Evolutionary conservation across 352 stramenopile species (phyloP), one percentile per base, ranked within the genome.

Genomic region (Phytophthora pistaciae): DNA sequence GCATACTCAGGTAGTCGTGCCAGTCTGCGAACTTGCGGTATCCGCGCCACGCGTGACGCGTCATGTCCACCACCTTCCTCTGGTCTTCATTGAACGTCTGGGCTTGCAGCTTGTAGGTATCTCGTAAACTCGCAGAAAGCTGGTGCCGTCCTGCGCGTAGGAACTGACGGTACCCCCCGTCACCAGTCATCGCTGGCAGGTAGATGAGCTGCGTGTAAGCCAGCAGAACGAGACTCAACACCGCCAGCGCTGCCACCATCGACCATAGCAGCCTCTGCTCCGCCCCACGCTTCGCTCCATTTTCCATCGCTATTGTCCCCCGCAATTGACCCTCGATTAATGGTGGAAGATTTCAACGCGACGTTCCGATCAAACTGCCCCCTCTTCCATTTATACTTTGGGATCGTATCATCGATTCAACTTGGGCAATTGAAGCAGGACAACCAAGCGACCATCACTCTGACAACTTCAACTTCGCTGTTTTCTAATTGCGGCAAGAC

Each of bases 1-100:
- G 44, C 33, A 87, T 71, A 18, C 78, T 57, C 14, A 92, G 64
- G 29, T 62, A 78, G 64, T 91, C 83, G 1, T 56, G 57, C 73
- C 82, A 85, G 40, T 68, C 59, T 20, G 67, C 83, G 42, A 74
- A 72, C 3, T 74, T 58, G 5, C 76, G 77, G 64, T 92, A 92
- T 31, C 74, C 83, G 5, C 68, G 13, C 85, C 85, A 91, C 1
- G 83, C 82, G 44, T 88, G 81, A 20, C 72, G 68, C n/a, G 82
- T 81, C 81, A 91, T 91, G 40, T 71, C 64, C 3, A 91, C 70
- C 5, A 91, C 82, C 14, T 75, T 53, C 48, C 67, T 31, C 27
- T 92, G 84, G 48, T 91, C 83, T 14, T 56, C 33, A 25, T 56
- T 88, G 53, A 86, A 76, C 3, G 31, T 23, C 20, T 59, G 18